phyloP scores from a whole-genome alignment of 1,284 basidiomycete species.

The Ceratorhiza oryzae-sativae region DNA sequence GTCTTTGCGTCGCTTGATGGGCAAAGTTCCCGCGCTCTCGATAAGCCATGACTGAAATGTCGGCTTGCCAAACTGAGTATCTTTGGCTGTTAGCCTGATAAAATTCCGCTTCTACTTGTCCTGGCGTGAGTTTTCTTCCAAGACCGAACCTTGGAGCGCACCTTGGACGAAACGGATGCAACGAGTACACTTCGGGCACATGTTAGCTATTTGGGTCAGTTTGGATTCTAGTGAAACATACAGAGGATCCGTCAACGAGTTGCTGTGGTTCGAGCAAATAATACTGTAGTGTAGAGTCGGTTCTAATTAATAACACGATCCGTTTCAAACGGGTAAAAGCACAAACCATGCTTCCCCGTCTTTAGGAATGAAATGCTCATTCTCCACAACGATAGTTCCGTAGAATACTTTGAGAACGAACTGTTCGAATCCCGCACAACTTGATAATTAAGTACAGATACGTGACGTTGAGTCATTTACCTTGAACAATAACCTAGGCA shows the following conservation, averaged over 20 bases:
- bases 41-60: conserved; percentile 90
- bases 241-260: conserved; percentile 85
- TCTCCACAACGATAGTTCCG: conserved; percentile 85
- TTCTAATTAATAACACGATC: background rate
- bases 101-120: conserved; percentile 67
- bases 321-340: background rate
- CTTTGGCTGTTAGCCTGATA: conserved; percentile 82
- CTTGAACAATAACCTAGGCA: conserved; percentile 39
- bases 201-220: background rate
- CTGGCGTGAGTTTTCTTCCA: conserved; percentile 42
- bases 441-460: no score
- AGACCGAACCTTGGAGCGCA: conserved; percentile 47
- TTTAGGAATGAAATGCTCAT: conserved; percentile 69
- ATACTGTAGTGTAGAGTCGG: conserved; percentile 54
- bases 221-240: conserved; percentile 52
- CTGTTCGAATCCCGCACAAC: conserved; percentile 63
- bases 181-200: conserved; percentile 64
- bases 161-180: conserved; percentile 71
- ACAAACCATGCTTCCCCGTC: conserved; percentile 75
- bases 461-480: no score
- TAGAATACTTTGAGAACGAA: conserved; percentile 88
- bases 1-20: conserved; percentile 78
- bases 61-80: conserved; percentile 78
- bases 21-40: conserved; percentile 83
- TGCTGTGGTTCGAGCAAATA: conserved; percentile 82